These are phyloP conservation scores for Cylindrotheca fusiformis DNA, from an alignment of 108 stramenopile species.

Conservation along the genomic window DNA sequence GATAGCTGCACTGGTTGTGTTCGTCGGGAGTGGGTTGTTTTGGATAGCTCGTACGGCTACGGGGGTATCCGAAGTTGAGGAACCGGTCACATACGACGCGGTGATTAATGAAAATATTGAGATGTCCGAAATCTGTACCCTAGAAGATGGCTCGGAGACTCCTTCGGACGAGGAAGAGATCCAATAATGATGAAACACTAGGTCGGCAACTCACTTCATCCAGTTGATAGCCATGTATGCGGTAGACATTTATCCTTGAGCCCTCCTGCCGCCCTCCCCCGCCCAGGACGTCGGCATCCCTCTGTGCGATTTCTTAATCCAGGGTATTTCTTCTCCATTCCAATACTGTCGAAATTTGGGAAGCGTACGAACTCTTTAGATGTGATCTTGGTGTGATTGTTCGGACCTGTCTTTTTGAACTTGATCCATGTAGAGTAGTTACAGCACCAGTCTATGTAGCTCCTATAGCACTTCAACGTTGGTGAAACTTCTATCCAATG, in stretches of 20 bases:
- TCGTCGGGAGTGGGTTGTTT: too few species aligned
- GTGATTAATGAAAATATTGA: too few species aligned
- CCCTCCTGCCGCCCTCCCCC: slow-evolving; percentile 24
- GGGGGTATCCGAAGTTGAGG: too few species aligned
- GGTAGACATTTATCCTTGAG: slow-evolving; percentile 32
- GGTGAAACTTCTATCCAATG: slow-evolving; percentile 4
- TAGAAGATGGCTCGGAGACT: too few species aligned
- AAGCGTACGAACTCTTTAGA: slow-evolving; percentile 26
- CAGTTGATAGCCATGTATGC: slow-evolving; percentile 21
- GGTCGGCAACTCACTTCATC: too few species aligned
- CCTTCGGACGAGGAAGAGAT: neutral
- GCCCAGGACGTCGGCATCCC: slow-evolving; percentile 11
- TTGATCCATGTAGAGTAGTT: slow-evolving; percentile 27
- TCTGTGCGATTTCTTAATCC: slow-evolving; percentile 13
- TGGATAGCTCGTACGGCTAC: neutral
- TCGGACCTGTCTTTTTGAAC: slow-evolving; percentile 3
- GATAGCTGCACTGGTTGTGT: slow-evolving; percentile 23
- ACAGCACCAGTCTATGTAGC: slow-evolving; percentile 24
- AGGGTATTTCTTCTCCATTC: slow-evolving; percentile 3
- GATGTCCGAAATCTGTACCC: too few species aligned
- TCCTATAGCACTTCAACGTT: slow-evolving; percentile 12
- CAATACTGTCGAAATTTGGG: neutral
- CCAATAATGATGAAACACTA: too few species aligned
- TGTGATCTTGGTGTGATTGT: neutral
- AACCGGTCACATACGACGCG: too few species aligned